Evolutionary conservation across 169 alveolate species (phyloP).

Genomic region (Toxoplasma gondii): DNA sequence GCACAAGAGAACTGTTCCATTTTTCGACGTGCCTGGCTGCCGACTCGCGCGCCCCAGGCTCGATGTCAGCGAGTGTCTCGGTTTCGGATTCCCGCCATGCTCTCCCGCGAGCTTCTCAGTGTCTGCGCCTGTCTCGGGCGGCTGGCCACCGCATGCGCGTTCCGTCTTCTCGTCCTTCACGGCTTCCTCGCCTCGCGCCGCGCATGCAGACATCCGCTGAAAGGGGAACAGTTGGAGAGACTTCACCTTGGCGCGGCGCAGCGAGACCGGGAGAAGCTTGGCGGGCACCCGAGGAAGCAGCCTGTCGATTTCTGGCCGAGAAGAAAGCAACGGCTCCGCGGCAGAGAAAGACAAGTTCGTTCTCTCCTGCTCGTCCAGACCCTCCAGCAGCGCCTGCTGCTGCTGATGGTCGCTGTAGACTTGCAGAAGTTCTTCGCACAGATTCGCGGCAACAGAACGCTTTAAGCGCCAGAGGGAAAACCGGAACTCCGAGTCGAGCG

Average conservation of each 20-base stretch:
- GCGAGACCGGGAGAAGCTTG: neutral
- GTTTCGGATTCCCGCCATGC: neutral
- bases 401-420: conserved; percentile 32
- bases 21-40: neutral
- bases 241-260: neutral
- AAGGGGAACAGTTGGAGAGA: neutral
- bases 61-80: neutral
- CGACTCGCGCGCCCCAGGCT: neutral
- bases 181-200: neutral
- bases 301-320: neutral
- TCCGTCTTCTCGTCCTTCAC: neutral
- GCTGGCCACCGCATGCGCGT: neutral
- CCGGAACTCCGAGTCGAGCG: neutral
- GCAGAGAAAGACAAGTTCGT: neutral
- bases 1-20: conserved; percentile 3
- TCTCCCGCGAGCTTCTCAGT: neutral
- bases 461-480: neutral
- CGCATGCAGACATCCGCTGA: neutral
- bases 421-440: neutral
- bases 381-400: conserved; percentile 14
- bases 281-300: neutral
- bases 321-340: neutral
- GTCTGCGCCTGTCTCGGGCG: neutral
- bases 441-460: neutral
- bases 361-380: conserved; percentile 16